A percentile compares a stretch with the other conserved stretches of the same genome.
Conservation (phyloP, 441 rosid genomes). For the Pelargonium myrrhifolium region DNA sequence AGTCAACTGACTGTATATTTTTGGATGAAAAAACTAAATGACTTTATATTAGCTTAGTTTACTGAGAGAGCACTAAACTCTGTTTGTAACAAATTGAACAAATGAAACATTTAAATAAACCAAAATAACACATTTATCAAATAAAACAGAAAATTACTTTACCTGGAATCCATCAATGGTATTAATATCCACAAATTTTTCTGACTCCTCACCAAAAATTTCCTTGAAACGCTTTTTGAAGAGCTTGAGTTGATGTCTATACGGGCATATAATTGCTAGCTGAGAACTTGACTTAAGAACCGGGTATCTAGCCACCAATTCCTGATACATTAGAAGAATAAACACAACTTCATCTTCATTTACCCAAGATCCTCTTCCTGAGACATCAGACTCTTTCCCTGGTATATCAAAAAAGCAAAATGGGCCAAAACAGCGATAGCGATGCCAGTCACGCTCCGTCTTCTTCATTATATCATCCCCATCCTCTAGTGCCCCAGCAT, state of each 20-base stretch:
- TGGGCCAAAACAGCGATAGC: constrained; percentile 70
- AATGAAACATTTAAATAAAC: too few relatives aligned
- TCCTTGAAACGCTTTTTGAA: constrained; percentile 63
- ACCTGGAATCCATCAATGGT: constrained; percentile 98
- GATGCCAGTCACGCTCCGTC: constrained; percentile 78
- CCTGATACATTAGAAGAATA: constrained; percentile 68
- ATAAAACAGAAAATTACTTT: neutral
- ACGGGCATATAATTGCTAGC: constrained; percentile 79
- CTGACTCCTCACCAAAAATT: constrained; percentile 67
- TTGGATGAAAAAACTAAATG: too few relatives aligned
- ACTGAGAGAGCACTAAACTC: too few relatives aligned
- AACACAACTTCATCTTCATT: constrained; percentile 77
- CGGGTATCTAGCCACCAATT: constrained; percentile 58
- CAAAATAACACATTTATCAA: neutral
- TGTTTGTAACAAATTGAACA: neutral
- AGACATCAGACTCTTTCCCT: constrained; percentile 73
- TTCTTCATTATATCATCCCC: constrained; percentile 52
- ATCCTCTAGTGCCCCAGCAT: constrained; percentile 67
- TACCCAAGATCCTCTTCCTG: constrained; percentile 79
- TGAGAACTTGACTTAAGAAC: constrained; percentile 81
- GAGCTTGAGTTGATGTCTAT: constrained; percentile 82
- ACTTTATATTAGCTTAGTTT: too few relatives aligned
- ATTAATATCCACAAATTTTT: constrained; percentile 67
- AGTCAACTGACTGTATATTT: too few relatives aligned
- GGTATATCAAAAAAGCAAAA: constrained; percentile 81